These are phyloP conservation scores for Botrytis sinoallii DNA, from an alignment of 2,329 filamentous ascomycete species.

Conservation along the genomic window DNA sequence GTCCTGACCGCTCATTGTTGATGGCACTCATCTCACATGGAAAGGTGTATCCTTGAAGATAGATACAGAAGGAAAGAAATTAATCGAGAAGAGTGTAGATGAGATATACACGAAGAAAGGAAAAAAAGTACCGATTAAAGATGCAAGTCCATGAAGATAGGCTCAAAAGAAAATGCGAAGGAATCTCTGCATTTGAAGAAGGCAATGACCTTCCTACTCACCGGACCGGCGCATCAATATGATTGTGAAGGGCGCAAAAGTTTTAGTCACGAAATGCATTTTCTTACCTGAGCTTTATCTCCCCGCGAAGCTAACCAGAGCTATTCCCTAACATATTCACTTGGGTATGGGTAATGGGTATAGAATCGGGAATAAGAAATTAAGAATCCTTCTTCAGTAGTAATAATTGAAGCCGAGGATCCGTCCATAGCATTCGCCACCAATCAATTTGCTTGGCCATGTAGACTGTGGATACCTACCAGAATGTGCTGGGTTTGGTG, in stretches of 20 bases:
- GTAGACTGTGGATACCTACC: background rate
- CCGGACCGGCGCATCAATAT: conserved; percentile 1
- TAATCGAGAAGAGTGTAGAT: background rate
- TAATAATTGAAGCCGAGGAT: background rate
- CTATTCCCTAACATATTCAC: background rate
- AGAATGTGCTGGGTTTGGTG: background rate
- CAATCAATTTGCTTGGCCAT: background rate
- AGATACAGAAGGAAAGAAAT: background rate
- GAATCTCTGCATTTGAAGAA: background rate
- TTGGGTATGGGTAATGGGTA: background rate
- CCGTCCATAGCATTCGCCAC: background rate
- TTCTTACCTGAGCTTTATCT: background rate
- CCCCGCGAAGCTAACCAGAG: background rate
- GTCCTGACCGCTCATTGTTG: conserved; percentile 7
- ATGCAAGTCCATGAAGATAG: background rate
- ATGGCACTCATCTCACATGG: background rate
- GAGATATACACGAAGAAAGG: background rate
- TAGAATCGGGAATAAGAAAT: background rate
- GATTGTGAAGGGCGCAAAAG: background rate
- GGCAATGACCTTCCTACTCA: background rate
- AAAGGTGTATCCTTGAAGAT: background rate
- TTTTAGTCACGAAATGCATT: conserved; percentile 13
- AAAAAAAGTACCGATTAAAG: background rate
- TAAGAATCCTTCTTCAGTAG: background rate
- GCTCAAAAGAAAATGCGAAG: background rate